These are phyloP conservation scores for Blastobotrys peoriensis DNA, from an alignment of 805 yeast genomes.

Conservation along the genomic window DNA sequence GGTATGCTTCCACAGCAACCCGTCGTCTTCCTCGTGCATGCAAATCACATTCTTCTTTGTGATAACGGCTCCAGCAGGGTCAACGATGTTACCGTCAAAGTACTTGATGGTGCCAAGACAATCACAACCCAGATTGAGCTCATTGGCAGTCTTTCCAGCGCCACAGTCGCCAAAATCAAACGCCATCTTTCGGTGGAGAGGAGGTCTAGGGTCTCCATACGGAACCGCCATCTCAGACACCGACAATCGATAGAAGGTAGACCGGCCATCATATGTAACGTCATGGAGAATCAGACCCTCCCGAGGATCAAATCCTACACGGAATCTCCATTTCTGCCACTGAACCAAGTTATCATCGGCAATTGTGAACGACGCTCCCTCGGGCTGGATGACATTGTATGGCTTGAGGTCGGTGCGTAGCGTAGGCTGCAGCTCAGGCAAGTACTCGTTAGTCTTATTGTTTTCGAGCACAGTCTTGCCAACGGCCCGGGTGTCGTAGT, in stretches of 20 bases:
- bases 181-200: conserved; percentile 81
- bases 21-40: conserved; percentile 81
- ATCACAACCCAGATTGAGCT: conserved; percentile 69
- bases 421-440: conserved; percentile 24
- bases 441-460: conserved; percentile 57
- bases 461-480: conserved; percentile 56
- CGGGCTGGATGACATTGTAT: conserved; percentile 75
- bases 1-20: conserved; percentile 71
- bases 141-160: conserved; percentile 69
- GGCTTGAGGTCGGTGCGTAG: conserved; percentile 59
- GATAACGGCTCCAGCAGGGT: conserved; percentile 56
- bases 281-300: conserved; percentile 77
- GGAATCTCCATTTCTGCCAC: conserved; percentile 85
- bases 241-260: conserved; percentile 64
- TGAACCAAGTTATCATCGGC: conserved; percentile 46
- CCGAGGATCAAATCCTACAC: conserved; percentile 62
- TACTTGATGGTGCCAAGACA: conserved; percentile 79
- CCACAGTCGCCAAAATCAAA: conserved; percentile 85
- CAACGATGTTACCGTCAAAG: conserved; percentile 55
- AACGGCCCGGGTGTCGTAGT: conserved; percentile 46
- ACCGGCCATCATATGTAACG: conserved; percentile 69
- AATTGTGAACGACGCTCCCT: conserved; percentile 65
- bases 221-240: conserved; percentile 85
- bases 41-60: conserved; percentile 66
- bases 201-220: conserved; percentile 78